Base-by-base conservation (phyloP, 1,139 yeast genomes). In the Hanseniaspora gamundiae region DNA sequence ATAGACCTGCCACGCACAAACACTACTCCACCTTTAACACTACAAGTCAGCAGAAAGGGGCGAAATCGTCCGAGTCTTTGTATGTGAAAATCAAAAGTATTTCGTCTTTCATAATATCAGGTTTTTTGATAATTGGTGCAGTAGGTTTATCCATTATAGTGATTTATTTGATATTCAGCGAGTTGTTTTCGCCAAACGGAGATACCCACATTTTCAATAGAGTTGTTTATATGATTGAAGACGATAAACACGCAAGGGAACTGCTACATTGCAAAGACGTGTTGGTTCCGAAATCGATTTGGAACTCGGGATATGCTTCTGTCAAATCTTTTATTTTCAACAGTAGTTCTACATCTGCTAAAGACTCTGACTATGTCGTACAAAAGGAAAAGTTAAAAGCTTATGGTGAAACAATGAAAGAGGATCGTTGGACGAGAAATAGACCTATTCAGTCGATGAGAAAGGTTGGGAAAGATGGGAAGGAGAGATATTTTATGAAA, bases 181-280 rank as follows among this genome's bases (percentile, higher is more conserved):
- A 87, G 58, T 65, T 87, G 36, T 76, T 86, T 51, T 73, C 88
- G 45, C 95, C 96, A 8, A 80, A 94, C 0, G 94, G 95, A 22
- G 96, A 87, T 58, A 88, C 94, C 1, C 81, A 81, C 51, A 77
- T 94, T 2, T 87, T 87, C 68, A 87, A 87, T 64, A 75, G 85
- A 54, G 94, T 94, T 2, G 87, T 87, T 28, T 73, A 76, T 31
- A 65, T 84, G 54, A 74, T 86, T 30, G 88, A 87, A 58, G 68
- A 77, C 48, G 84, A 81, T 58, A 73, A 71, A 42, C 65, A 62
- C 30, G 81, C 83, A 7, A 80, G 79, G 52, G 64, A 68, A 50
- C 59, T 78, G 30, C 67, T 88, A 43, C 73, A 74, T 8, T 69
- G 80, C 47, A 60, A 69, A 11, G 62, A 67, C 19, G 56, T 61